phyloP scores from a whole-genome alignment of 2,329 filamentous ascomycete genomes.

The Arthrobotrys entomopaga region DNA sequence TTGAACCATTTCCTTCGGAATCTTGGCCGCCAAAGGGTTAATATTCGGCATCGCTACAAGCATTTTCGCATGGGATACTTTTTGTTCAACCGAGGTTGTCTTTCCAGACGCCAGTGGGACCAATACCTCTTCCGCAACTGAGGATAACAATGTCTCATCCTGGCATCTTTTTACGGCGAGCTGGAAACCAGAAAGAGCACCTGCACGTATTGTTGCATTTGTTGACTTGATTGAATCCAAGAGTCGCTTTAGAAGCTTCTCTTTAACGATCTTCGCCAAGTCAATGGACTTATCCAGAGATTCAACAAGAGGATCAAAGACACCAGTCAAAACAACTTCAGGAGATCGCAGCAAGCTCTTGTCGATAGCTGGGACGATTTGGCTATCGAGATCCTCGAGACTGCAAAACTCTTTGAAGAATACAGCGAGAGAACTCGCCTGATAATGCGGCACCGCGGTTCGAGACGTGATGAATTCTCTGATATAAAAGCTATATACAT shows the following conservation, averaged over 20 bases:
- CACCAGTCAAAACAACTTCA: constrained; percentile 83
- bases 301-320: constrained; percentile 77
- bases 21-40: constrained; percentile 71
- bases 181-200: constrained; percentile 78
- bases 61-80: constrained; percentile 83
- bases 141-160: constrained; percentile 69
- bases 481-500: constrained; percentile 83
- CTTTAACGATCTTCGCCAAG: constrained; percentile 76
- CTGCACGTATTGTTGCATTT: constrained; percentile 79
- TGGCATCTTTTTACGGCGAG: constrained; percentile 72
- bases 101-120: constrained; percentile 84
- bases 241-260: constrained; percentile 83
- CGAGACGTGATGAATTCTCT: constrained; percentile 87
- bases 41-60: constrained; percentile 72
- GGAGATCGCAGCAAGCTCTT: constrained; percentile 89
- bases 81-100: constrained; percentile 83
- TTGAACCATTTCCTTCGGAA: constrained; percentile 73
- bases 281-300: constrained; percentile 78
- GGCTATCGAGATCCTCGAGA: constrained; percentile 76
- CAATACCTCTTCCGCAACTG: constrained; percentile 80
- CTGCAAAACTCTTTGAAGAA: constrained; percentile 83
- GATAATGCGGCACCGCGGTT: constrained; percentile 74
- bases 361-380: constrained; percentile 83
- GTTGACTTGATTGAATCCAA: constrained; percentile 92
- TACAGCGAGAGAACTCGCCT: constrained; percentile 78